Percentiles rank a stretch among this genome's conserved stretches.
phyloP scores from a whole-genome alignment of 163 green algal genomes.

The Trebouxia gelatinosa region DNA sequence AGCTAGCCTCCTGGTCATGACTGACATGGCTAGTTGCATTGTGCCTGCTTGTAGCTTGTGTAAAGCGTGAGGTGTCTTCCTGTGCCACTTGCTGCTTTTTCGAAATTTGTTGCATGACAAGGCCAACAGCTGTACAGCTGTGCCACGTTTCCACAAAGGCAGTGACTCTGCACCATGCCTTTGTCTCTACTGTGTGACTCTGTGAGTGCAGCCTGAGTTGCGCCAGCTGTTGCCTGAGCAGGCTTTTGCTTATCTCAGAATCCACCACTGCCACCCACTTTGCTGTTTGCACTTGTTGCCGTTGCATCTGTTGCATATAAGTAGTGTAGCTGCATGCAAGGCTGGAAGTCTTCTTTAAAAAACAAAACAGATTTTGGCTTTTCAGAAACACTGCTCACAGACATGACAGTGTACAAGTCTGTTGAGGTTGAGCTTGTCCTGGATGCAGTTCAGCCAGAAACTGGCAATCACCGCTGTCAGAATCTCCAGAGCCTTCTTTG shows the following conservation, averaged over 20 bases:
- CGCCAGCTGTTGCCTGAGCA: too few species aligned
- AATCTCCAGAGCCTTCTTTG: constrained; percentile 62
- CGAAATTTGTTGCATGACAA: background rate
- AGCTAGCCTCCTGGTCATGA: background rate
- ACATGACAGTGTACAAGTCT: background rate
- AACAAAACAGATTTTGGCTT: background rate
- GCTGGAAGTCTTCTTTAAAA: background rate
- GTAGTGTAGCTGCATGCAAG: background rate
- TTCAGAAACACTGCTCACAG: background rate
- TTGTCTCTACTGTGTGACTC: too few species aligned
- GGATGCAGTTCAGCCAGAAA: constrained; percentile 37
- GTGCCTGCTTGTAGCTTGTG: background rate
- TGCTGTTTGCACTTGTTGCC: background rate
- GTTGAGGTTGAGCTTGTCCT: background rate
- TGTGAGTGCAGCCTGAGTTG: too few species aligned
- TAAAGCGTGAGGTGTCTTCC: background rate
- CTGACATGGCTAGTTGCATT: background rate
- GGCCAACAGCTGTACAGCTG: background rate
- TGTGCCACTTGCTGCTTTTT: background rate
- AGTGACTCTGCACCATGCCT: too few species aligned
- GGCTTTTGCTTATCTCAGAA: too few species aligned
- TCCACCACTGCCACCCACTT: background rate
- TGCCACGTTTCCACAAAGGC: background rate
- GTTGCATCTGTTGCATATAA: background rate
- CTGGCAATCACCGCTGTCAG: constrained; percentile 45